Conservation (phyloP, 495 filamentous ascomycete genomes). For the Opeltia flavorubescens region DNA sequence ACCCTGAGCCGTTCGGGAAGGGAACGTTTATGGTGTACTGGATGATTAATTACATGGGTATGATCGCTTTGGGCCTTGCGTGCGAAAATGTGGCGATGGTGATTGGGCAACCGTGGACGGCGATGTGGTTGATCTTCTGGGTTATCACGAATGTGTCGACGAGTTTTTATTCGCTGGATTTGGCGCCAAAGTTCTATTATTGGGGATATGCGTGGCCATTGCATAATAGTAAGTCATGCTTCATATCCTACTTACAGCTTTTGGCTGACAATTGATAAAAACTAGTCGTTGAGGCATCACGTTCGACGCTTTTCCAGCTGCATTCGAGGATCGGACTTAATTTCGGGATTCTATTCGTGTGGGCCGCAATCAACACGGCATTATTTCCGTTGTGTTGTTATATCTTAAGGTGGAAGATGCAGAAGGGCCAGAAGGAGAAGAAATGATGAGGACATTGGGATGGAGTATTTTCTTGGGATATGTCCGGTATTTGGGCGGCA, state of each 20-base stretch:
- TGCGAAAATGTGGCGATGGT: slow-evolving; percentile 65
- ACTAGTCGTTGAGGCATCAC: slow-evolving; percentile 47
- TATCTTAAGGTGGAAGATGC: slow-evolving; percentile 44
- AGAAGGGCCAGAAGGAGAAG: slow-evolving; percentile 19
- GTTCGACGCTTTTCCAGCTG: slow-evolving; percentile 49
- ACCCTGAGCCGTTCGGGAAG: slow-evolving; percentile 43
- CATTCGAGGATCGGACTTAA: slow-evolving; percentile 50
- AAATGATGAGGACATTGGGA: too few relatives aligned
- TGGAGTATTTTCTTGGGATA: too few relatives aligned
- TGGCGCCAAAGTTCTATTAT: slow-evolving; percentile 45
- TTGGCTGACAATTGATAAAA: too few relatives aligned
- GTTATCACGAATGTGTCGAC: slow-evolving; percentile 57
- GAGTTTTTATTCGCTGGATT: slow-evolving; percentile 45
- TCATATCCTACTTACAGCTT: background rate
- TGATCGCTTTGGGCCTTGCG: slow-evolving; percentile 52
- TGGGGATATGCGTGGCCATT: slow-evolving; percentile 68
- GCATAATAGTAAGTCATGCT: slow-evolving; percentile 36
- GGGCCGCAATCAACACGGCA: slow-evolving; percentile 39
- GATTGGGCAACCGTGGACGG: slow-evolving; percentile 50
- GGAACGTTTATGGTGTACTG: slow-evolving; percentile 56
- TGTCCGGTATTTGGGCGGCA: too few relatives aligned
- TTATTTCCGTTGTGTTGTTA: slow-evolving; percentile 49
- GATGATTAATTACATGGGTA: slow-evolving; percentile 63
- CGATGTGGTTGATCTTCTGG: slow-evolving; percentile 64
- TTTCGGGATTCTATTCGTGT: slow-evolving; percentile 48